Percentiles rank a stretch among this genome's conserved stretches.
These are phyloP conservation scores for Periconia sp. DNA, from an alignment of 2,329 filamentous ascomycete genomes.

Conservation along the genomic window DNA sequence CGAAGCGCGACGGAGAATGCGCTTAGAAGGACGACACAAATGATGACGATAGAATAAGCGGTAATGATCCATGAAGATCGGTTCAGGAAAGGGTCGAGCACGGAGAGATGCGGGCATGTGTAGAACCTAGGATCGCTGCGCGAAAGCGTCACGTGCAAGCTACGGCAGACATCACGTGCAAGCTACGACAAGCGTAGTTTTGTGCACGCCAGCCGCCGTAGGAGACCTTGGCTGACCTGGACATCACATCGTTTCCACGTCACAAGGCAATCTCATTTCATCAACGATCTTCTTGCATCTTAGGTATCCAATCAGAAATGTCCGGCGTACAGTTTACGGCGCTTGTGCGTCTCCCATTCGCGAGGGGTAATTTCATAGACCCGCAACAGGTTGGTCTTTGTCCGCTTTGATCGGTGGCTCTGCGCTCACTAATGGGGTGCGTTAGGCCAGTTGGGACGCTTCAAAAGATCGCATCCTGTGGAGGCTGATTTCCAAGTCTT, in stretches of 20 bases:
- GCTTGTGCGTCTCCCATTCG: slow-evolving; percentile 88
- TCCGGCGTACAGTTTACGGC: slow-evolving; percentile 65
- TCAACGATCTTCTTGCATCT: background rate
- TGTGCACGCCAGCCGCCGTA: slow-evolving; percentile 2
- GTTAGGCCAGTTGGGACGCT: slow-evolving; percentile 84
- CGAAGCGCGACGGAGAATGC: too few relatives aligned
- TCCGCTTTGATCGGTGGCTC: background rate
- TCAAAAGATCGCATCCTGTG: slow-evolving; percentile 87
- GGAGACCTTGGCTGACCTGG: background rate
- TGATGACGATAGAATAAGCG: too few relatives aligned
- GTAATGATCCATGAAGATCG: too few relatives aligned
- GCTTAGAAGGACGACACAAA: too few relatives aligned
- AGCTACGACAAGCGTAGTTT: background rate
- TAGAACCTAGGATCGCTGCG: too few relatives aligned
- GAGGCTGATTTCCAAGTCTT: slow-evolving; percentile 83
- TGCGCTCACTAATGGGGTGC: slow-evolving; percentile 3
- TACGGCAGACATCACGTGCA: background rate
- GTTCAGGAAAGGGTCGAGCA: too few relatives aligned
- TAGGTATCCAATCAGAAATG: slow-evolving; percentile 26
- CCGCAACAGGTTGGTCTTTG: slow-evolving; percentile 73
- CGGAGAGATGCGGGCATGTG: too few relatives aligned
- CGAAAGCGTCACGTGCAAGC: background rate
- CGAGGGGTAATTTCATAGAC: slow-evolving; percentile 85
- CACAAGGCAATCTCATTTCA: background rate
- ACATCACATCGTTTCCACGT: background rate